phyloP scores from a whole-genome alignment of 108 stramenopile genomes.

The Seminavis robusta region DNA sequence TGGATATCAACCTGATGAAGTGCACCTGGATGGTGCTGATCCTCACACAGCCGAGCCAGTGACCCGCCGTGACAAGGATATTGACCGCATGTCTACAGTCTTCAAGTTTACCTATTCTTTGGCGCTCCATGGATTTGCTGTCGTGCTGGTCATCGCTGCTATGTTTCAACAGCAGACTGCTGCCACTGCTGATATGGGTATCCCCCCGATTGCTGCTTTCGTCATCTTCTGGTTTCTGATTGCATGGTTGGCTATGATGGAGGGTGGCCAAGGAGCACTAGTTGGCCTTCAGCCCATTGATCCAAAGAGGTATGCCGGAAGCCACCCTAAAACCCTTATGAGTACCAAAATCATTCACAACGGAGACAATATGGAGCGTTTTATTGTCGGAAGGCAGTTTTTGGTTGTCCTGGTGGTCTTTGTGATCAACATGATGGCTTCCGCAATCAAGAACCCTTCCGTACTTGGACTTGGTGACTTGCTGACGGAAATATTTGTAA shows the following conservation, averaged over 20 bases:
- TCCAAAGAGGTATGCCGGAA: conserved; percentile 38
- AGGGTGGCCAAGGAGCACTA: conserved; percentile 65
- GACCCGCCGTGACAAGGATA: not conserved
- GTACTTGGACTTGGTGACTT: conserved; percentile 40
- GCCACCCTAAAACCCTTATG: conserved; percentile 43
- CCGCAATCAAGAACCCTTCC: conserved; percentile 24
- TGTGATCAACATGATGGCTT: conserved; percentile 44
- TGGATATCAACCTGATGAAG: conserved; percentile 39
- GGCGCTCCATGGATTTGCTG: conserved; percentile 44
- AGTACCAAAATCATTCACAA: conserved; percentile 43
- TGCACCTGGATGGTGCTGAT: conserved; percentile 35
- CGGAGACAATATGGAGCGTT: conserved; percentile 73
- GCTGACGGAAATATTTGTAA: conserved; percentile 32
- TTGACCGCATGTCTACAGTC: not conserved
- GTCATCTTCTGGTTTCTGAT: conserved; percentile 47
- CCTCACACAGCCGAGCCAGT: not conserved
- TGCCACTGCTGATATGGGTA: conserved; percentile 24
- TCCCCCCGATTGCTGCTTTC: conserved; percentile 45
- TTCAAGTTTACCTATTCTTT: conserved; percentile 39
- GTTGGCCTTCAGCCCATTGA: conserved; percentile 62
- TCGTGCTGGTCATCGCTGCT: conserved; percentile 45
- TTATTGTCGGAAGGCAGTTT: conserved; percentile 65
- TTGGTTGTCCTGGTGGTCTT: conserved; percentile 61
- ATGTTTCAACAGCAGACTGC: conserved; percentile 47
- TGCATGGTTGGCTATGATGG: conserved; percentile 63